Base-by-base conservation (phyloP, 2,329 filamentous ascomycete species). In the Exserohilum turcica region DNA sequence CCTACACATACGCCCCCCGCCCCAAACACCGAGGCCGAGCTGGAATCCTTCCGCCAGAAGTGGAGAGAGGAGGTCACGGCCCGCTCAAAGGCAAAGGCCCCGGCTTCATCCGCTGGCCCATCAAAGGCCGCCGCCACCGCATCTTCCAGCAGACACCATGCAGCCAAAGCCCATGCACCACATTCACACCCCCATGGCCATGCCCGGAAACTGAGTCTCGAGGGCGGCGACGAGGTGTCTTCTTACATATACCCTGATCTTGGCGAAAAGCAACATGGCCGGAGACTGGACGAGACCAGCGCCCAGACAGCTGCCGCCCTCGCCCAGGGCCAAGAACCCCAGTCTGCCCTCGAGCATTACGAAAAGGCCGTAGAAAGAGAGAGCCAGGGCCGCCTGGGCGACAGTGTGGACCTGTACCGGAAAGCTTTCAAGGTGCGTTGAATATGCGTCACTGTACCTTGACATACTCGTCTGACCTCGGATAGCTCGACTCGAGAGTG, bases 301-400 rank as follows among this genome's bases (percentile, higher is more conserved):
- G 63, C 74, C 27, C 56, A 63, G 35, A 52, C 62, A 18, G 60
- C 63, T 43, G 63, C 72, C 56, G 62, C 73, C 54, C 60, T 70
- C 3, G 54, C 63, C 9, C 60, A 56, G 18, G 68, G 58, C 15
- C 60, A 71, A 53, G 83, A 88, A 63, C 89, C 89, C 4, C 79
- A 80, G 18, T 90, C 92, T 9, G 94, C 94, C 0, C 77, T 99
- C 13, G 94, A 97, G 65, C 90, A 96, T 73, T 97, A 94, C 67
- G 94, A 97, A 72, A 86, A 85, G 70, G 94, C 93, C 3, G 92
- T 96, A 50, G 89, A 95, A 75, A 92, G 87, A 74, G 94, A 99
- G 76, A 84, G 82, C 0, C 85, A 89, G 65, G 94, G 94, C 0
- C 94, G 86, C 58, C 80, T 97, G 44, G 92, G 92, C 5, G 93